Base-by-base conservation (phyloP, 2,329 filamentous ascomycete genomes). In the Ceratocystis destructans region DNA sequence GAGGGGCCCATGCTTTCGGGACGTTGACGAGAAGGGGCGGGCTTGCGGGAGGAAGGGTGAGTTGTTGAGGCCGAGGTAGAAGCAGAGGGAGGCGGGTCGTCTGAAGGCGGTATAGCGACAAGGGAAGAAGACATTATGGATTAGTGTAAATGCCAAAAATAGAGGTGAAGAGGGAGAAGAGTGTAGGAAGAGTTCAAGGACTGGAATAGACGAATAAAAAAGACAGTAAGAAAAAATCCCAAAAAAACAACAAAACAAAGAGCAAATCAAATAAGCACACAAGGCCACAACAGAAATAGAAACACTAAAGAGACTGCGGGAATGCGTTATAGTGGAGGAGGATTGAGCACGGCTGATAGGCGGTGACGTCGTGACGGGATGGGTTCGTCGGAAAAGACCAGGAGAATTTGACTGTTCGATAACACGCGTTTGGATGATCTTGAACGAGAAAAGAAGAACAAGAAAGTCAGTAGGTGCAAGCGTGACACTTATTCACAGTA, bases 1-100 rank as follows among this genome's bases (percentile, higher is more conserved):
- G 50, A 22, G 20, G 61, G 61, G 22, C 37, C 48, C 37, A 63
- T 67, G 46, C 53, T 64, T 41, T 64, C 65, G 63, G 61, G 61
- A 17, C 50, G 62, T 61, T 63, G 64, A 37, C 41, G 62, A n/a
- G 44, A 20, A 25, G 61, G 12, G 65, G 8, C 20, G n/a, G 46
- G 20, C 44, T 61, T 64, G 10, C 44, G 28, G n/a, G 59, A 20
- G 20, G 33, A 20, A 33, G 33, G 20, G 20, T 20, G 57, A 25
- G 57, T 46, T 44, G 62, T 46, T 44, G 62, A 22, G 33, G 44
- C 3, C 22, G 20, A n/a, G 12, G 8, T 17, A 20, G 59, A 41
- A 41, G 33, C 44, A 33, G 33, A 28, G 37, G 28, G 28, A 44
- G 57, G 25, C 8, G 28, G 25, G 28, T 37, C 37, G 12, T n/a